Evolutionary conservation across 805 yeast species (phyloP).

Genomic region (Kodamaea hsintzibuensis): DNA sequence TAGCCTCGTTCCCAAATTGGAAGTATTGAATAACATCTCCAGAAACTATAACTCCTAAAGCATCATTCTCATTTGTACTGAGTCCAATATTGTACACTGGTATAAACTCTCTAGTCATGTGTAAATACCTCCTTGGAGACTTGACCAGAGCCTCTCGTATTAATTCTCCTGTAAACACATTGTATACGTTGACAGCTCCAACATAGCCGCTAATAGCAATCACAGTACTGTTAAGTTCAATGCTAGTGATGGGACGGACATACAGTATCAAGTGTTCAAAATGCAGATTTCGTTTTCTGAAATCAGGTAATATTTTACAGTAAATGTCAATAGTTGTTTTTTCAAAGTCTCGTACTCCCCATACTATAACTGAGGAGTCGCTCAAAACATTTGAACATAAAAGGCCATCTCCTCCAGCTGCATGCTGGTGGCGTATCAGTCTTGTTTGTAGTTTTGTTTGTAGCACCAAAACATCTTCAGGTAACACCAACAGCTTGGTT

Average conservation of each 20-base stretch:
- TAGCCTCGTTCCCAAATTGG: conserved; percentile 42
- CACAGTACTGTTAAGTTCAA: conserved; percentile 36
- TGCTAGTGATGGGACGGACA: conserved; percentile 18
- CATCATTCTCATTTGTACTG: conserved; percentile 23
- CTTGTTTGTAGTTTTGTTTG: conserved; percentile 21
- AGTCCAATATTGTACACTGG: conserved; percentile 30
- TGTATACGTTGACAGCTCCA: conserved; percentile 44
- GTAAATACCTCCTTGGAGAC: conserved; percentile 27
- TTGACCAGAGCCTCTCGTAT: conserved; percentile 34
- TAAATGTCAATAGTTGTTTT: conserved; percentile 11
- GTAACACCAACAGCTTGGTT: neutral
- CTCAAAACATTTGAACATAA: conserved; percentile 38
- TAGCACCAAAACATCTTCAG: conserved; percentile 14
- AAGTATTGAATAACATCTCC: conserved; percentile 49
- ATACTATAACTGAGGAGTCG: conserved; percentile 41
- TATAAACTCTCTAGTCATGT: conserved; percentile 21
- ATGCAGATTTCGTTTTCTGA: conserved; percentile 19
- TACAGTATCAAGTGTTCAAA: conserved; percentile 8
- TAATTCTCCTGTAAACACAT: conserved; percentile 43
- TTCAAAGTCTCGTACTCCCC: conserved; percentile 40
- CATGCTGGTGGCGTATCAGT: neutral
- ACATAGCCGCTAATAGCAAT: conserved; percentile 42
- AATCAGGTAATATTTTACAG: conserved; percentile 22
- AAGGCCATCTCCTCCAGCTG: conserved; percentile 42
- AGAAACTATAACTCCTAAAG: conserved; percentile 41